These are phyloP conservation scores for Ceratocystis eucalypticola DNA, from an alignment of 2,329 filamentous ascomycete genomes.

Conservation along the genomic window DNA sequence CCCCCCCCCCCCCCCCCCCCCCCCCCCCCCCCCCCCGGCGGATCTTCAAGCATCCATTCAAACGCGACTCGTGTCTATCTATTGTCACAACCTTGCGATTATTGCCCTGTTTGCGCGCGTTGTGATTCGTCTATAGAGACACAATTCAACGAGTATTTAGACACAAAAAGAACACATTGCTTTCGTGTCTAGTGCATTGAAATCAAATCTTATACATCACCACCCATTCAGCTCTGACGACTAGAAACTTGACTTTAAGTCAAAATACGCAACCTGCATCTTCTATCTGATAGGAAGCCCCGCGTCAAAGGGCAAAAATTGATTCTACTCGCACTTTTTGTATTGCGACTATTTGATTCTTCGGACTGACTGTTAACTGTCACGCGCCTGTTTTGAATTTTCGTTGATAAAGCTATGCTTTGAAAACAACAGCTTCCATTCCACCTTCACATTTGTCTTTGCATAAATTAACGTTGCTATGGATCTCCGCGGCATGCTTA, in stretches of 20 bases:
- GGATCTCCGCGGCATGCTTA: slow-evolving; percentile 43
- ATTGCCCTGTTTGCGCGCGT: slow-evolving; percentile 1
- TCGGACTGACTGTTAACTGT: not conserved
- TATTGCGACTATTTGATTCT: not conserved
- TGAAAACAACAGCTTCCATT: not conserved
- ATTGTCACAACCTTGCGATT: not conserved
- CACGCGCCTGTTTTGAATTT: not conserved
- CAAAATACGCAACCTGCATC: not conserved
- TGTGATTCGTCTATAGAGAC: not conserved
- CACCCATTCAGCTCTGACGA: not conserved
- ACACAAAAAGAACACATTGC: not conserved
- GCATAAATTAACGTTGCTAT: slow-evolving; percentile 25
- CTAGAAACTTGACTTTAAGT: not conserved
- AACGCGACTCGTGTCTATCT: slow-evolving; percentile 1
- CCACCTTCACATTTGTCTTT: not conserved
- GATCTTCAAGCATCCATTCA: not conserved
- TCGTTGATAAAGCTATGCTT: slow-evolving; percentile 1
- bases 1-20: not conserved
- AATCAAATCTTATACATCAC: not conserved
- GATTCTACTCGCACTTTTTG: not conserved
- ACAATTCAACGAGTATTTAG: not conserved
- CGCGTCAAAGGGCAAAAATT: not conserved
- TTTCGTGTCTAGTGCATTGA: not conserved
- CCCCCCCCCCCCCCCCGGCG: no score
- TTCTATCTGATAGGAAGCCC: not conserved